Percentiles rank a stretch among this genome's conserved stretches.
Conservation (phyloP, 208 protist species). For the Trypanosoma avium region DNA sequence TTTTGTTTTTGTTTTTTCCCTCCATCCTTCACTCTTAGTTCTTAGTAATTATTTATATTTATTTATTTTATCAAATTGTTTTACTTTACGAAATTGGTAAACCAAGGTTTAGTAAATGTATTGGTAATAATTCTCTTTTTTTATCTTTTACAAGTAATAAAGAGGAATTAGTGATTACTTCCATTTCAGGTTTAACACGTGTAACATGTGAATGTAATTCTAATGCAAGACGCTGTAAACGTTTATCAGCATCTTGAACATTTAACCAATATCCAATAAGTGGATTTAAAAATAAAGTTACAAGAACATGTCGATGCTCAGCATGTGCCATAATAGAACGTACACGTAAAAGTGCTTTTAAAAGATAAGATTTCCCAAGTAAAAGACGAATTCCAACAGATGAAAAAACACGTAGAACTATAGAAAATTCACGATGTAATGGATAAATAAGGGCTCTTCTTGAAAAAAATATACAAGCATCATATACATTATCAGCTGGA, state of each 20-base stretch:
- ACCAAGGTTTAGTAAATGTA: constrained; percentile 16
- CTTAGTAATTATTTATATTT: background rate
- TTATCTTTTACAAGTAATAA: constrained; percentile 9
- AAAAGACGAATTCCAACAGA: constrained; percentile 73
- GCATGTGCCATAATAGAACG: constrained; percentile 71
- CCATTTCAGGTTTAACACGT: constrained; percentile 39
- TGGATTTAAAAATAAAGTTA: constrained; percentile 74
- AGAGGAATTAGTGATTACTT: background rate
- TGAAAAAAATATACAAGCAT: constrained; percentile 77
- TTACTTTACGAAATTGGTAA: constrained; percentile 13
- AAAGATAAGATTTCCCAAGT: constrained; percentile 62
- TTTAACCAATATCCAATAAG: constrained; percentile 80
- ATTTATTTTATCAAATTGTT: background rate
- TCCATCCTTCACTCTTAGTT: background rate
- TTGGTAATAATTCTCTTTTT: constrained; percentile 13
- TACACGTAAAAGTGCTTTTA: constrained; percentile 76
- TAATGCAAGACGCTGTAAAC: constrained; percentile 46
- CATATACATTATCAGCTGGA: constrained; percentile 65
- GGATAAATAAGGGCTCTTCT: constrained; percentile 82
- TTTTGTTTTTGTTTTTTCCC: background rate
- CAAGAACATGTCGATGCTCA: constrained; percentile 80
- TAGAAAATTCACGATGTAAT: constrained; percentile 76
- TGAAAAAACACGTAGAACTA: constrained; percentile 72
- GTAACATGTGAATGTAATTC: constrained; percentile 72
- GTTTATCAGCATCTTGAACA: constrained; percentile 40